A percentile compares a stretch with the other conserved stretches of the same genome.
Conservation (phyloP, 1,139 yeast genomes). For the Candida glucosophila region DNA sequence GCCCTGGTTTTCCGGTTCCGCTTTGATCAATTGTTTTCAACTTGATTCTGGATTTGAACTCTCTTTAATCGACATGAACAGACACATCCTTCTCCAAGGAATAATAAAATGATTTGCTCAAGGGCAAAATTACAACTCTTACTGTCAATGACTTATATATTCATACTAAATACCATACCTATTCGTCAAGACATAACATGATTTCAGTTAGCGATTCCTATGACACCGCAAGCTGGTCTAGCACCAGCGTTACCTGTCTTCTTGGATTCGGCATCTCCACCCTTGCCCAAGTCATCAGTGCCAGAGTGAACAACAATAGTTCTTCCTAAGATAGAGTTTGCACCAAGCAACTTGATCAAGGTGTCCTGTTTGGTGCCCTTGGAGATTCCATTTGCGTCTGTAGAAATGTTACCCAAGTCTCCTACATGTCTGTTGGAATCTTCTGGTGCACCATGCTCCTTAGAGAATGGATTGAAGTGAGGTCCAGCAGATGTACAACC, state of each 20-base stretch:
- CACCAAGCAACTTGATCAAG: slow-evolving; percentile 74
- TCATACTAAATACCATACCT: no score
- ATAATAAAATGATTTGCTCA: no score
- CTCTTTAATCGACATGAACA: no score
- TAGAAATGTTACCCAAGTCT: slow-evolving; percentile 88
- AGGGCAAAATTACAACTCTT: no score
- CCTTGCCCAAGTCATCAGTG: slow-evolving; percentile 92
- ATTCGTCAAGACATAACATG: no score
- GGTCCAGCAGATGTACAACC: slow-evolving; percentile 99
- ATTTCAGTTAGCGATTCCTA: slow-evolving; percentile 55
- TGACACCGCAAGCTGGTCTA: slow-evolving; percentile 99
- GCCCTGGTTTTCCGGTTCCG: no score
- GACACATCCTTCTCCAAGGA: no score
- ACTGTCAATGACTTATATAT: no score
- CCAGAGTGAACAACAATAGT: slow-evolving; percentile 95
- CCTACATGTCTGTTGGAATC: slow-evolving; percentile 92
- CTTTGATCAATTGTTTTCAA: no score
- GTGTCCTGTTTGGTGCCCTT: slow-evolving; percentile 78
- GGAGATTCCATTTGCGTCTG: slow-evolving; percentile 83
- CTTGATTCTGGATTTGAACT: no score
- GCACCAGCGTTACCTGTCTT: slow-evolving; percentile 99
- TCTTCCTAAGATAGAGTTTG: slow-evolving; percentile 84
- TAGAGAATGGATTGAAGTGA: slow-evolving; percentile 90
- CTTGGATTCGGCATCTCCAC: slow-evolving; percentile 88
- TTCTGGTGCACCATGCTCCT: slow-evolving; percentile 91